phyloP scores from a whole-genome alignment of 2,329 filamentous ascomycete genomes.

The Monosporascus sp. region DNA sequence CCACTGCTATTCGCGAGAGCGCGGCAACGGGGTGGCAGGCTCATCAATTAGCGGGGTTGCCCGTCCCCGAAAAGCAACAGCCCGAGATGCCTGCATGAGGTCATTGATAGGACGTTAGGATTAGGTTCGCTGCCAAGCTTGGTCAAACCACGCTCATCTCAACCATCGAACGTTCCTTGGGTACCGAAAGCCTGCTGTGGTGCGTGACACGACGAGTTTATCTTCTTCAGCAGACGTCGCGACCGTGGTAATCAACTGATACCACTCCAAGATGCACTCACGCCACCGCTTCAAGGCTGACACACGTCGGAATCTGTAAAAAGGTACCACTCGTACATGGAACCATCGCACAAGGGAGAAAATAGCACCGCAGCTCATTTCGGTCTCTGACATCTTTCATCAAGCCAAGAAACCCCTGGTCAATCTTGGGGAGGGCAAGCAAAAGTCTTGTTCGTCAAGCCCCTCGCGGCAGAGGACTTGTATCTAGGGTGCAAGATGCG shows the following conservation, averaged over 20 bases:
- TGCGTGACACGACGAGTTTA: constrained; percentile 10
- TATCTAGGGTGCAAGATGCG: no score
- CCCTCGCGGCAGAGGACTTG: not conserved
- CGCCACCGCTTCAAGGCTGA: not conserved
- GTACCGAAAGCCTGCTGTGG: constrained; percentile 6
- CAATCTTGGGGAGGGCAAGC: not conserved
- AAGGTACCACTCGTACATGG: not conserved
- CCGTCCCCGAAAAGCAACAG: constrained; percentile 14
- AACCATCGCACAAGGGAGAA: not conserved
- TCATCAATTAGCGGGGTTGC: constrained; percentile 18
- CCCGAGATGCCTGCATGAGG: constrained; percentile 11
- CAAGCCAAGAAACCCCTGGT: not conserved
- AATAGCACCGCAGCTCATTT: not conserved
- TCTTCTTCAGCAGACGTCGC: constrained; percentile 3
- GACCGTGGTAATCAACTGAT: constrained; percentile 1
- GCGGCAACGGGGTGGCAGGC: constrained; percentile 18
- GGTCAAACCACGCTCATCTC: constrained; percentile 8
- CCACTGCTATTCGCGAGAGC: constrained; percentile 20
- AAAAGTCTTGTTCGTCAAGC: not conserved
- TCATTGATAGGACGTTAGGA: constrained; percentile 5
- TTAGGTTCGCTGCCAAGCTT: constrained; percentile 4
- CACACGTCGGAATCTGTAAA: not conserved
- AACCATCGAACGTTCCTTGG: constrained; percentile 6
- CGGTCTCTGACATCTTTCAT: not conserved
- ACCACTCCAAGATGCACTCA: constrained; percentile 3